Base-by-base conservation (phyloP, 2,329 filamentous ascomycete species). In the Paramyrothecium sp. region DNA sequence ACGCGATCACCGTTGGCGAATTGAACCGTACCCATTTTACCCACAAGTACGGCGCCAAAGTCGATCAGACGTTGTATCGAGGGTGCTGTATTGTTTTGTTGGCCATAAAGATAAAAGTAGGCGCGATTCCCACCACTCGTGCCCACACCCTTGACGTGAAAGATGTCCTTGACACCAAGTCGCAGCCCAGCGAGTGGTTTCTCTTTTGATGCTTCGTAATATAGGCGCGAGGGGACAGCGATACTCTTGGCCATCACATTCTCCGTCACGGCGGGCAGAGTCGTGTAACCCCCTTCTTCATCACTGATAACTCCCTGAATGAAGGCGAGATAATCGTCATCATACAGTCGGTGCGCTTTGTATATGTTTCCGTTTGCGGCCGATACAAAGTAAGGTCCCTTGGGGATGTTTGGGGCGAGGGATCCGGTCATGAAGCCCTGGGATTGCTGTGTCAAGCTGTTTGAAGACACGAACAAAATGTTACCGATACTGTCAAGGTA, bases 151-250 rank as follows among this genome's bases (percentile, higher is more conserved):
- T 50, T 54, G 26, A 89, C 65, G 56, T 87, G 76, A 60, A 77
- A 82, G 52, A 85, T 83, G 60, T 88, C 85, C 62, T 88, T 88
- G 56, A 88, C 73, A 1, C 77, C 83, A 1, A 88, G 64, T 10
- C 85, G 75, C 8, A 83, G 74, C 12, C 85, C 84, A 7, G 82
- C 80, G 0, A 87, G 71, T 1, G 84, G 83, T 26, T 53, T 34
- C n/a, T 53, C 10, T 19, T 53, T 20, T 11, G 26, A 20, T 2
- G 12, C 51, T 10, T 19, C 17, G 30, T 8, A n/a, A 19, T 53
- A 53, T 17, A 53, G 51, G 2, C 51, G 23, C 11, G 51, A 53
- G 3, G 51, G 51, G 20, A 53, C 51, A 20, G 51, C 19, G 17
- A 51, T 33, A 11, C 49, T 23, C 20, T 23, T 26, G 13, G 49